A percentile compares a stretch with the other conserved stretches of the same genome.
Evolutionary conservation across 139 green algal genomes (phyloP).

Genomic region (Klebsormidium nitens): DNA sequence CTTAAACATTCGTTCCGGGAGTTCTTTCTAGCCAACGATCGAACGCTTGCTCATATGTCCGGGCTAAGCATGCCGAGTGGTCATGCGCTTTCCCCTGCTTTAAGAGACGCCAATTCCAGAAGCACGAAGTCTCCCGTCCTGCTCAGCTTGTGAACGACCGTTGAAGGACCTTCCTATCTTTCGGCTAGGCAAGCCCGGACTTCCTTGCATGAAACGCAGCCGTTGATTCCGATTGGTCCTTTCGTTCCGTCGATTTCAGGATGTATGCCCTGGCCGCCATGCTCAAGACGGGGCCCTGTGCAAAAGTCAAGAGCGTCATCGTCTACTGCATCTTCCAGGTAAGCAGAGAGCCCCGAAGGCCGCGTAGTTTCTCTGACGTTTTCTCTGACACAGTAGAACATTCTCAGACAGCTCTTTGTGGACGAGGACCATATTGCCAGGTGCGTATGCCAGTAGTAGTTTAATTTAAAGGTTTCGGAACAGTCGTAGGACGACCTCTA

Average conservation of each 20-base stretch:
- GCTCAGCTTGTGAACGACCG: not conserved
- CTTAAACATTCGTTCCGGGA: no score
- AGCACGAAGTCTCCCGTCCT: not conserved
- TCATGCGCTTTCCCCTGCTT: no score
- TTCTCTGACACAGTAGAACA: no score
- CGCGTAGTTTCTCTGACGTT: not conserved
- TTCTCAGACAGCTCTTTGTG: no score
- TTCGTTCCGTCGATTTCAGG: not conserved
- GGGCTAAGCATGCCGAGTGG: no score
- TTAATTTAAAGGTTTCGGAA: no score
- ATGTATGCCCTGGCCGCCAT: slow-evolving; percentile 28
- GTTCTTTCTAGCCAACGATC: no score
- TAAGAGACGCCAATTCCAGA: no score
- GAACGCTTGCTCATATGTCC: no score
- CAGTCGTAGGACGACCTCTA: no score
- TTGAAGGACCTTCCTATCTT: not conserved
- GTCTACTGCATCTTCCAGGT: slow-evolving; percentile 69
- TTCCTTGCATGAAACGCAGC: not conserved
- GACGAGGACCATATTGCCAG: no score
- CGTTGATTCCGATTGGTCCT: not conserved
- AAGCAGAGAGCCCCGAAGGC: not conserved
- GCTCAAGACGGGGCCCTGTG: slow-evolving; percentile 38
- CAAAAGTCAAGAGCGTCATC: slow-evolving; percentile 45
- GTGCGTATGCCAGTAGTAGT: no score
- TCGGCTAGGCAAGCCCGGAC: not conserved